Percentiles rank a stretch among this genome's conserved stretches.
phyloP scores from a whole-genome alignment of 108 stramenopile genomes.

The Mayamaea pseudoterrestris region DNA sequence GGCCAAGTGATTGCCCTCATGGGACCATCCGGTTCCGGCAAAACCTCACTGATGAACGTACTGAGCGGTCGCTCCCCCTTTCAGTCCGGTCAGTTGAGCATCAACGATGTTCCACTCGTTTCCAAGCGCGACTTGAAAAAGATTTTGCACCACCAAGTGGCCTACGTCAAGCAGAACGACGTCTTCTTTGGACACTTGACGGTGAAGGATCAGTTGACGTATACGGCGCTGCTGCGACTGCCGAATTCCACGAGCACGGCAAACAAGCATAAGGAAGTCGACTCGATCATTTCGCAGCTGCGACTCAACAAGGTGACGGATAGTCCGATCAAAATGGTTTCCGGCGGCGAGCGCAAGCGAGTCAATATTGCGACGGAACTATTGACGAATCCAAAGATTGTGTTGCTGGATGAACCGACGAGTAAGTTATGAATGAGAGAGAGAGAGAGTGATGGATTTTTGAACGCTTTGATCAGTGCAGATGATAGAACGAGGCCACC shows the following conservation, averaged over 20 bases:
- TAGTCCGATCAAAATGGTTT: conserved; percentile 42
- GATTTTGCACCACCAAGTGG: no score
- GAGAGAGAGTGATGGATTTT: no score
- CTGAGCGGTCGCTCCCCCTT: conserved; percentile 42
- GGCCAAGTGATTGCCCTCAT: conserved; percentile 56
- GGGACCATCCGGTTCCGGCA: conserved; percentile 66
- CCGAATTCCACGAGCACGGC: conserved; percentile 12
- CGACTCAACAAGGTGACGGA: conserved; percentile 44
- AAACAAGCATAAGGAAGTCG: conserved; percentile 44
- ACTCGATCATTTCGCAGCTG: conserved; percentile 33
- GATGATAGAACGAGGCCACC: no score
- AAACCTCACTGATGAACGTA: conserved; percentile 49
- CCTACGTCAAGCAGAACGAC: conserved; percentile 70
- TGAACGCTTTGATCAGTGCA: no score
- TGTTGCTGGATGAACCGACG: conserved; percentile 78
- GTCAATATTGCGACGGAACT: conserved; percentile 69
- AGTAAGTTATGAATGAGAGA: no score
- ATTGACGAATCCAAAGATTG: conserved; percentile 48
- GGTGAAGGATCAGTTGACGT: conserved; percentile 57
- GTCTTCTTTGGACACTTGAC: conserved; percentile 65
- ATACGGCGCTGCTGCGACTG: conserved; percentile 56
- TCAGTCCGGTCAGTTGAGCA: conserved; percentile 30
- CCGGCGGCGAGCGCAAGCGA: conserved; percentile 77
- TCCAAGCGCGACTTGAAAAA: conserved; percentile 45
- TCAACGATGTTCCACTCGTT: conserved; percentile 27